Evolutionary conservation across 139 green algal genomes (phyloP).

Genomic region (Auxenochlorella protothecoides): DNA sequence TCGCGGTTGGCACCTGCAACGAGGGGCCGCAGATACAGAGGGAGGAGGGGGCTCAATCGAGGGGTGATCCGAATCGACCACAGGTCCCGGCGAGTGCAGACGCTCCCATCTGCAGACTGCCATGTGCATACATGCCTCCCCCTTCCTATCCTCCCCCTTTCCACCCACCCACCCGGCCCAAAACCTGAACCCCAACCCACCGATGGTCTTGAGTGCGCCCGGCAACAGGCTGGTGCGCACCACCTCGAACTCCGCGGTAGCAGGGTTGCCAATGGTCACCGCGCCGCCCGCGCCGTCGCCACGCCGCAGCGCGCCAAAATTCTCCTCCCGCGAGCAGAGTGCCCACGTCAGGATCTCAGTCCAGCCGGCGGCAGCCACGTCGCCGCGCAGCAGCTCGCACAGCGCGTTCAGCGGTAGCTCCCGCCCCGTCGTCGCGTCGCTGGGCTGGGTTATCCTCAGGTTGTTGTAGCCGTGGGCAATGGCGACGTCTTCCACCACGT

Average conservation of each 20-base stretch:
- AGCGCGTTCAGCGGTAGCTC: conserved; percentile 90
- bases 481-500: conserved; percentile 96
- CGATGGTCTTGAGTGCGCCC: conserved; percentile 88
- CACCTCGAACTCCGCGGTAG: conserved; percentile 88
- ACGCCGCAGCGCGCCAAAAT: conserved; percentile 65
- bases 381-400: conserved; percentile 72
- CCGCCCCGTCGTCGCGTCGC: conserved; percentile 48
- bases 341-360: conserved; percentile 76
- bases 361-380: conserved; percentile 51
- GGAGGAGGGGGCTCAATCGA: too few species aligned
- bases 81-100: too few species aligned
- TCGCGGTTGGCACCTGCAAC: conserved; percentile 70
- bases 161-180: not conserved
- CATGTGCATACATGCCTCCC: too few species aligned
- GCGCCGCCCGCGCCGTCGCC: conserved; percentile 54
- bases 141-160: not conserved
- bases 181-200: conserved; percentile 1
- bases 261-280: conserved; percentile 87
- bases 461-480: conserved; percentile 99
- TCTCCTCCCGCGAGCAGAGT: conserved; percentile 79
- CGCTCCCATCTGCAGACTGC: too few species aligned
- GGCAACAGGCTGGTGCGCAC: conserved; percentile 45
- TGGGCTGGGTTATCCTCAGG: conserved; percentile 51
- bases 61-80: too few species aligned
- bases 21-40: not conserved